phyloP scores from a whole-genome alignment of 306 rosid genomes.

The Pyrus pyrifolia region DNA sequence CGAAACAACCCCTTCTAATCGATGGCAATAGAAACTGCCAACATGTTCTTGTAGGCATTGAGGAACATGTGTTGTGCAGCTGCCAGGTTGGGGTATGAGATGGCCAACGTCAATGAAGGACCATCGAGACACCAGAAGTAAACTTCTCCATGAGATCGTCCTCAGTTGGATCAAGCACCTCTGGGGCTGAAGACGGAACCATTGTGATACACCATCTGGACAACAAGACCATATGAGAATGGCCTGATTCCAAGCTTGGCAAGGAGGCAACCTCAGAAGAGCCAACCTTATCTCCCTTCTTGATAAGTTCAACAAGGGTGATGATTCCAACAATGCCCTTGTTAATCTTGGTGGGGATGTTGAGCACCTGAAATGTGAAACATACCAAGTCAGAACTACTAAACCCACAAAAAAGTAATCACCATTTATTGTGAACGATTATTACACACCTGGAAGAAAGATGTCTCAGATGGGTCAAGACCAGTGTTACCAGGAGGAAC shows the following conservation, averaged over 20 bases:
- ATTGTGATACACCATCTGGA: slow-evolving; percentile 59
- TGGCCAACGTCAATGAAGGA: slow-evolving; percentile 61
- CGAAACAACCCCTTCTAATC: neutral
- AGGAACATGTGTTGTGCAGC: slow-evolving; percentile 82
- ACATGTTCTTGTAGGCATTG: slow-evolving; percentile 71
- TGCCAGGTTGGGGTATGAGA: slow-evolving; percentile 72
- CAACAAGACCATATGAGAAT: slow-evolving; percentile 84
- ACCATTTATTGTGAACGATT: neutral
- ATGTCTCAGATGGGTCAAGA: slow-evolving; percentile 86
- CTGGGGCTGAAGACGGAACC: slow-evolving; percentile 86
- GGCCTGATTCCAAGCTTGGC: slow-evolving; percentile 89
- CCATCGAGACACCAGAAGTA: slow-evolving; percentile 59
- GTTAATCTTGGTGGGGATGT: slow-evolving; percentile 88
- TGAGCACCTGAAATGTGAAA: slow-evolving; percentile 47
- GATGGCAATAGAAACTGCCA: slow-evolving; percentile 60
- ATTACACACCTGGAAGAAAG: slow-evolving; percentile 77
- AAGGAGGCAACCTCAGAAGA: slow-evolving; percentile 86
- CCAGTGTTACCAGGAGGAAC: slow-evolving; percentile 96
- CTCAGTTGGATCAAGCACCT: slow-evolving; percentile 78
- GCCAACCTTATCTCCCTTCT: slow-evolving; percentile 91
- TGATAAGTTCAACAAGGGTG: slow-evolving; percentile 86
- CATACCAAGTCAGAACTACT: neutral
- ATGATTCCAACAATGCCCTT: slow-evolving; percentile 91
- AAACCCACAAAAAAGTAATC: neutral
- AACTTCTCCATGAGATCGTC: slow-evolving; percentile 71